Conservation (phyloP, 2,329 filamentous ascomycete genomes). For the Scedosporium apiospermum region DNA sequence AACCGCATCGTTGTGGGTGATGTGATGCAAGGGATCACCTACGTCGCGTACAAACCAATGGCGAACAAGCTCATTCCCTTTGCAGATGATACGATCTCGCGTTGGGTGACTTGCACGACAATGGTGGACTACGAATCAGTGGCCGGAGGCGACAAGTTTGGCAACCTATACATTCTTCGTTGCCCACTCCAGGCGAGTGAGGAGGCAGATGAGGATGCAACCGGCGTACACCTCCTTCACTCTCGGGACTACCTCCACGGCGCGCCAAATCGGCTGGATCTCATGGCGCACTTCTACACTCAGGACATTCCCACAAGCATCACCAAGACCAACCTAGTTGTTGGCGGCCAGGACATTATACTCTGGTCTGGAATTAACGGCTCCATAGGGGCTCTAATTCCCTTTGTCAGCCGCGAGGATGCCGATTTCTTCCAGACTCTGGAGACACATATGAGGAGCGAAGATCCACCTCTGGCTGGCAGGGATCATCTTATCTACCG, state of each 20-base stretch:
- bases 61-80: conserved; percentile 92
- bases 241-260: conserved; percentile 86
- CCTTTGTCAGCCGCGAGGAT: conserved; percentile 84
- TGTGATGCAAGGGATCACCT: conserved; percentile 83
- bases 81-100: conserved; percentile 76
- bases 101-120: conserved; percentile 82
- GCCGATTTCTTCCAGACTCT: conserved; percentile 96
- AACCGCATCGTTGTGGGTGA: conserved; percentile 88
- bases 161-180: conserved; percentile 87
- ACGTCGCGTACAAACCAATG: conserved; percentile 85
- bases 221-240: conserved; percentile 83
- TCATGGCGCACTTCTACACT: conserved; percentile 82
- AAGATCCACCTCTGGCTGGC: conserved; percentile 81
- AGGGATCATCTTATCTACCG: conserved; percentile 94
- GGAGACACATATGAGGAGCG: conserved; percentile 76
- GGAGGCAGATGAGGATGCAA: conserved; percentile 84
- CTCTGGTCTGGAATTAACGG: conserved; percentile 94
- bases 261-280: conserved; percentile 70
- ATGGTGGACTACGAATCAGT: conserved; percentile 98
- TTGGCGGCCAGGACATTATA: conserved; percentile 83
- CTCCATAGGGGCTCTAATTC: conserved; percentile 85
- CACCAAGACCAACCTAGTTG: conserved; percentile 79
- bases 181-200: conserved; percentile 79
- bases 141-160: conserved; percentile 94
- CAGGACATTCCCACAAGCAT: conserved; percentile 90